Base-by-base conservation (phyloP, 2,329 filamentous ascomycete genomes). In the Neofusicoccum sp. region DNA sequence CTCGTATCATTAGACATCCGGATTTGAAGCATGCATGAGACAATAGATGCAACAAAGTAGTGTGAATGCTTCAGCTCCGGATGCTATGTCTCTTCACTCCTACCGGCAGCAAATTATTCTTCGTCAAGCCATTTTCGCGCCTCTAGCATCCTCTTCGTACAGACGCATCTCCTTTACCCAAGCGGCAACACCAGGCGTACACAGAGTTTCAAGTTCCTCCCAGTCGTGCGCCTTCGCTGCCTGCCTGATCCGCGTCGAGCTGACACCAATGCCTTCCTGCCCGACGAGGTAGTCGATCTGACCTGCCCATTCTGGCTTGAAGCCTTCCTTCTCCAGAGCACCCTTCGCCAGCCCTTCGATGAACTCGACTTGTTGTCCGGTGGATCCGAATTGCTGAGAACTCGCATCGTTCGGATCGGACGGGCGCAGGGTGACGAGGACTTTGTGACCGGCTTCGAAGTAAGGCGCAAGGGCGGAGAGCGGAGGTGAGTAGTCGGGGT, bases 391-490 rank as follows among this genome's bases (percentile, higher is more conserved):
- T 44, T 80, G 80, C 26, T 82, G 82, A 54, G 84, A 75, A 7
- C 68, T 68, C 36, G 58, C 58, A 51, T 76, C 73, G 12, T 61
- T 83, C 1, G 64, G 54, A 56, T 73, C 65, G 7, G 65, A 64
- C 5, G 85, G 79, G 47, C 90, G 79, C 70, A 86, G 81, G 53
- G 84, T 88, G 1, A 91, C 86, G 11, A 85, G 78, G 57, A 93
- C 73, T 60, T 79, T 78, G 58, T 90, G 84, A 11, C 79, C 79
- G 1, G 72, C 69, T 26, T 77, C 75, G 64, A 93, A 87, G 69
- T 91, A 89, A 0, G 85, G 84, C 1, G 77, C 76, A 2, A 93
- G 77, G 0, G 84, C 83, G 0, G 72, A 73, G 11, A 84, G 78
- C 63, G 88, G 67, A 70, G 78, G 70, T 60, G 72, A 36, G 68